Evolutionary conservation across 768 basidiomycete species (phyloP), one percentile per base, ranked within the genome.

Genomic region (Kwoniella bestiolae): DNA sequence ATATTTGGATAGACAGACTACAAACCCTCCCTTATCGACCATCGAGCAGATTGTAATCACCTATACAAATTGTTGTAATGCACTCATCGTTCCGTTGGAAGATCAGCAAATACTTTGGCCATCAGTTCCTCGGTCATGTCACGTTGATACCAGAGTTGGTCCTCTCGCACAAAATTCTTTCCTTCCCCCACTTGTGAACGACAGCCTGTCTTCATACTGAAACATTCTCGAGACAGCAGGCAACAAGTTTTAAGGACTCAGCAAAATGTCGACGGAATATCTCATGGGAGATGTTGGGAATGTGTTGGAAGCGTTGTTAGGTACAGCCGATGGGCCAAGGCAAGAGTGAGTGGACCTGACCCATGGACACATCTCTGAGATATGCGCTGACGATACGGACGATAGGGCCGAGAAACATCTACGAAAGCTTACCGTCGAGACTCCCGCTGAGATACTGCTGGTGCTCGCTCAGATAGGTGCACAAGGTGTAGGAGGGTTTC

Each of bases 221-320:
- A n/a, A n/a, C n/a, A n/a, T n/a, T n/a, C n/a, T n/a, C n/a, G n/a
- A n/a, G n/a, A n/a, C n/a, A n/a, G n/a, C n/a, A n/a, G n/a, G n/a
- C n/a, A n/a, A n/a, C n/a, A n/a, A n/a, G n/a, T n/a, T n/a, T n/a
- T n/a, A n/a, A n/a, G 38, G 0, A 41, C 11, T 28, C 14, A 28
- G 12, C 32, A 52, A 34, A 49, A 78, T 78, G 76, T 78, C 76
- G n/a, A 78, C 76, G 8, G 76, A 78, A 55, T 68, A 78, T 44
- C 67, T 78, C 14, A 28, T 75, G 45, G 68, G 68, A 9, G 70
- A 74, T 26, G 52, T 78, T 9, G 74, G 72, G 0, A 32, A 32
- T 16, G 57, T 78, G 6, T 65, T 78, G 32, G 68, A 72, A 23
- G 76, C 74, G 29, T 47, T 78, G 41, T 71, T 75, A 67, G 72